A percentile compares a stretch with the other conserved stretches of the same genome.
phyloP scores from a whole-genome alignment of 2,329 filamentous ascomycete species.

The Metarhizium anisopliae region DNA sequence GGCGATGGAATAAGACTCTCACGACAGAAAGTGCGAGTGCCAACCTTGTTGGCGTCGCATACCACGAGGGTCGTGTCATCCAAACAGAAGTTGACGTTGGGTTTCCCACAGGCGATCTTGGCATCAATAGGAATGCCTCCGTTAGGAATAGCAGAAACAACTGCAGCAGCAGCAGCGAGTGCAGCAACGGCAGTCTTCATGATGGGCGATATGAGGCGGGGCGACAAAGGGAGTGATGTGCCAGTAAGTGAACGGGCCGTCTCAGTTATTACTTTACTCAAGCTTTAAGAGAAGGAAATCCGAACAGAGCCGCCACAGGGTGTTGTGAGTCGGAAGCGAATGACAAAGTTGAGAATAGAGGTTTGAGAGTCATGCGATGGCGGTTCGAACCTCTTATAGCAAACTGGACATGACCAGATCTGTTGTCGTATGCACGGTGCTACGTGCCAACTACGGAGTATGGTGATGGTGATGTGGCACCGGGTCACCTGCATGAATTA shows the following conservation, averaged over 20 bases:
- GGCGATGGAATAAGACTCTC: conserved; percentile 34
- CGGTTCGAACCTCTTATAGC: conserved; percentile 2
- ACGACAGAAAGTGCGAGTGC: conserved; percentile 32
- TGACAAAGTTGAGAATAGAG: not conserved
- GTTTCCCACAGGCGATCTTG: conserved; percentile 28
- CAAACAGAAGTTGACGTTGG: conserved; percentile 35
- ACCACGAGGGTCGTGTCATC: conserved; percentile 38
- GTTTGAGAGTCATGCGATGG: not conserved
- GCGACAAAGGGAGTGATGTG: not conserved
- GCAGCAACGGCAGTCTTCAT: conserved; percentile 27
- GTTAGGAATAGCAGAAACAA: conserved; percentile 26
- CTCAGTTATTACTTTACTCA: too few relatives aligned
- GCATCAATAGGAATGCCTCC: conserved; percentile 24
- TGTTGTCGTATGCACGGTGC: not conserved
- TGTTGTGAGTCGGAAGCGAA: not conserved
- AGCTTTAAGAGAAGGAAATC: not conserved
- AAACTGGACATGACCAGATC: not conserved
- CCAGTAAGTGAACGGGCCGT: not conserved
- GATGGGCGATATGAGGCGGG: conserved; percentile 1
- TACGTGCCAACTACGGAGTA: not conserved
- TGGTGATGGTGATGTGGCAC: not conserved
- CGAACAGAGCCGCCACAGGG: not conserved
- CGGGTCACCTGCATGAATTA: not conserved
- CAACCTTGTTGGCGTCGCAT: conserved; percentile 29
- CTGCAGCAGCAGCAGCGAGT: conserved; percentile 23